Conservation (phyloP, 1,284 basidiomycete species). For the Ganoderma lucidum region DNA sequence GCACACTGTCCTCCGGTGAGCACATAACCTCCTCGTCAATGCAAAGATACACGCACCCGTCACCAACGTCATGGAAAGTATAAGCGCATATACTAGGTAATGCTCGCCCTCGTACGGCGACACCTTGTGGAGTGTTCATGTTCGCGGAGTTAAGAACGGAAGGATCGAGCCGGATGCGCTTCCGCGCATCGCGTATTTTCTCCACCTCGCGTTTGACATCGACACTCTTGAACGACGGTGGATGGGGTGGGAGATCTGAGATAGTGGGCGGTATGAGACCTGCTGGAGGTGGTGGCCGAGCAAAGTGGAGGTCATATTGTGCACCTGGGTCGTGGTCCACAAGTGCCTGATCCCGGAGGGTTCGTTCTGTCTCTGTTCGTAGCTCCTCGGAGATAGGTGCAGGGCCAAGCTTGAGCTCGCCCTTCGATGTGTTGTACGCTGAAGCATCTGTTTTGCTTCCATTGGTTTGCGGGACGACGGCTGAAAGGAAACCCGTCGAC, state of each 20-base stretch:
- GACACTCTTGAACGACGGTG: conserved; percentile 83
- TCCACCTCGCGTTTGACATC: conserved; percentile 95
- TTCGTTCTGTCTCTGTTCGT: conserved; percentile 79
- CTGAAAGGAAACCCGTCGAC: conserved; percentile 81
- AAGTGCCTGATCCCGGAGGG: conserved; percentile 75
- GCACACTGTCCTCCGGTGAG: conserved; percentile 59
- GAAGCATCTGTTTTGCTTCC: conserved; percentile 51
- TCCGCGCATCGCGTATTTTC: conserved; percentile 88
- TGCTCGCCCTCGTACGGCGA: conserved; percentile 62
- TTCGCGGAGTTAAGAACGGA: conserved; percentile 64
- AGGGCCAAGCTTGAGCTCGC: conserved; percentile 85
- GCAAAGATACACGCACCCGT: conserved; percentile 69
- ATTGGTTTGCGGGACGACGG: conserved; percentile 73
- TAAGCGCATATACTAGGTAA: conserved; percentile 94
- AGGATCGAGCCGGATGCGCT: conserved; percentile 89
- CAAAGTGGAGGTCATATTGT: conserved; percentile 68
- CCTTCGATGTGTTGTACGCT: conserved; percentile 75
- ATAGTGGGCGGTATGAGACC: conserved; percentile 72
- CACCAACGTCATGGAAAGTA: conserved; percentile 90
- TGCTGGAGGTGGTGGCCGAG: conserved; percentile 52
- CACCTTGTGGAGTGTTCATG: conserved; percentile 64
- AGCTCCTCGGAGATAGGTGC: conserved; percentile 82
- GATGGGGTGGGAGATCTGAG: conserved; percentile 81
- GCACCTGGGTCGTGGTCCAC: conserved; percentile 71
- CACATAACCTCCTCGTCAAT: not conserved